Conservation (phyloP, 1,139 yeast species). For the Hyphopichia fennica region DNA sequence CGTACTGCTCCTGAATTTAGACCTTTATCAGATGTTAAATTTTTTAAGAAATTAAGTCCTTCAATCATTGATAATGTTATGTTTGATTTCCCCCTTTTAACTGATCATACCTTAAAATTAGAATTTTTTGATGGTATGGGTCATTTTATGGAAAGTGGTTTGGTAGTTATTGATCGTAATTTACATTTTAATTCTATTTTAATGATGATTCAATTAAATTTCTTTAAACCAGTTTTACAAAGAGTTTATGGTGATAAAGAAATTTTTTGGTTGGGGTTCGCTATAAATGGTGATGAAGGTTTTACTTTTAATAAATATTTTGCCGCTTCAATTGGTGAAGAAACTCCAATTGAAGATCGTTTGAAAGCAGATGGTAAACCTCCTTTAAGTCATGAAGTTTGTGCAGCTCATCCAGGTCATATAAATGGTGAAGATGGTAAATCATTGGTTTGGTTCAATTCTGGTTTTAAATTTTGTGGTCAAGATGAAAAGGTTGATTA, state of each 20-base stretch:
- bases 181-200: conserved; percentile 29
- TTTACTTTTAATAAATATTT: conserved; percentile 25
- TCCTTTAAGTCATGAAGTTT: conserved; percentile 29
- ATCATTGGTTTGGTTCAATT: conserved; percentile 33
- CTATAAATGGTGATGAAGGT: conserved; percentile 33
- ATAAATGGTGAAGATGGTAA: conserved; percentile 30
- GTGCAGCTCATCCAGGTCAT: conserved; percentile 50
- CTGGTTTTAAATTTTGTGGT: conserved; percentile 34
- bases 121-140: conserved; percentile 30
- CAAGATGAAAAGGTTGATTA: conserved; percentile 23
- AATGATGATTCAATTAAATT: conserved; percentile 29
- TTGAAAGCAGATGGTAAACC: conserved; percentile 18
- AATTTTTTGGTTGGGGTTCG: conserved; percentile 35
- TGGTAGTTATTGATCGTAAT: conserved; percentile 24
- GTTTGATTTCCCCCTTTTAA: conserved; percentile 31
- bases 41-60: conserved; percentile 29
- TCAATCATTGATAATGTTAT: conserved; percentile 27
- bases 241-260: conserved; percentile 38
- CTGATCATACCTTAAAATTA: conserved; percentile 19
- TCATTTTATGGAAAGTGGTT: conserved; percentile 36
- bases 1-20: conserved; percentile 30
- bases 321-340: conserved; percentile 32
- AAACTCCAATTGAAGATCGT: conserved; percentile 23
- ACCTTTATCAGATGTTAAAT: conserved; percentile 20
- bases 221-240: conserved; percentile 21